These are phyloP conservation scores for Gossypium sturtianum DNA, from an alignment of 345 rosid genomes.

Conservation along the genomic window DNA sequence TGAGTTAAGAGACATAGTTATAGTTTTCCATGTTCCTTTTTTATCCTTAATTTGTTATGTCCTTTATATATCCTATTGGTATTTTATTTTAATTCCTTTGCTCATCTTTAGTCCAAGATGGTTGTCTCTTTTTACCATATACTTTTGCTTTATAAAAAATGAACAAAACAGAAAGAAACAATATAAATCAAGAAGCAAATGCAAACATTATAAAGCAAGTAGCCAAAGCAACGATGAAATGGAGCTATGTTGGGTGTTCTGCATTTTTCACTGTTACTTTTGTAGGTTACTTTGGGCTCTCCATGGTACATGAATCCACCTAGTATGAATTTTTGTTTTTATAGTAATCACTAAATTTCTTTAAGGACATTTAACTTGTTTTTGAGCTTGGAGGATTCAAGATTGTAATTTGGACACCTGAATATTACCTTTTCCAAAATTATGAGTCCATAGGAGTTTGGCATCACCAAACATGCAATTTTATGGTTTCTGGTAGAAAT, in stretches of 20 bases:
- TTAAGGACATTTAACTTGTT: slow-evolving; percentile 1
- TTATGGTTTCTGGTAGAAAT: background rate
- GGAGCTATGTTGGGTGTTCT: background rate
- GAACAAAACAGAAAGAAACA: background rate
- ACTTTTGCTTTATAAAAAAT: background rate
- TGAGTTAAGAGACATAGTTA: slow-evolving; percentile 9
- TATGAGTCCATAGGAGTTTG: background rate
- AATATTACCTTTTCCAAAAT: background rate
- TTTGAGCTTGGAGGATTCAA: background rate
- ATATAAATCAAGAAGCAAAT: background rate
- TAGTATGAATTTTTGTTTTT: background rate
- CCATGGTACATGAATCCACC: background rate
- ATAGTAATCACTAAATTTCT: background rate
- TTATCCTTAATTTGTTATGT: slow-evolving; percentile 10
- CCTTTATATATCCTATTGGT: background rate
- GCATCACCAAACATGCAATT: background rate
- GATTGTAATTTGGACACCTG: background rate
- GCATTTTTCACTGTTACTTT: background rate
- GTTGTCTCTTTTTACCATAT: background rate
- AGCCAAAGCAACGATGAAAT: background rate
- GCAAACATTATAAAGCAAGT: background rate
- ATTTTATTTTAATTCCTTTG: background rate
- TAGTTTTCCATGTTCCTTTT: slow-evolving; percentile 4
- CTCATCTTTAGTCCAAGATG: background rate
- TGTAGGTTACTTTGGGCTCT: background rate